phyloP scores from a whole-genome alignment of 352 stramenopile genomes.

The Hyaloperonospora arabidopsidis region DNA sequence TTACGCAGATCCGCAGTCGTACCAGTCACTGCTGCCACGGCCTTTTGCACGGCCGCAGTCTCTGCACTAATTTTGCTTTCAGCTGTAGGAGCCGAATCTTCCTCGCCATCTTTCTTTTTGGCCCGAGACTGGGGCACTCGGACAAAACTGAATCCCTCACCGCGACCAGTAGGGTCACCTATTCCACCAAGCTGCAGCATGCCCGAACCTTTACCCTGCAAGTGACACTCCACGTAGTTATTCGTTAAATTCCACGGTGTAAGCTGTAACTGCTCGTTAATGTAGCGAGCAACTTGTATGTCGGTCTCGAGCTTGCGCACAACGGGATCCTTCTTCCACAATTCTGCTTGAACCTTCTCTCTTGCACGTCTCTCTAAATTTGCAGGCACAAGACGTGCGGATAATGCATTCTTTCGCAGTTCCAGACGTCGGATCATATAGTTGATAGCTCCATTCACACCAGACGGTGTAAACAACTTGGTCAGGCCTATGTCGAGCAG shows the following conservation, averaged over 20 bases:
- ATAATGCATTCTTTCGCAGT: slow-evolving; percentile 49
- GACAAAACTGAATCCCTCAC: slow-evolving; percentile 83
- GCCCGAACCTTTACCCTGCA: slow-evolving; percentile 77
- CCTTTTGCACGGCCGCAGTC: slow-evolving; percentile 62
- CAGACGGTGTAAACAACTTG: slow-evolving; percentile 68
- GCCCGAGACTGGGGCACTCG: slow-evolving; percentile 64
- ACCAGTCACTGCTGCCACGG: slow-evolving; percentile 67
- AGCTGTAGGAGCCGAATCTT: slow-evolving; percentile 35
- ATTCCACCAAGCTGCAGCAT: slow-evolving; percentile 77
- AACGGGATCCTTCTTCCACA: slow-evolving; percentile 63
- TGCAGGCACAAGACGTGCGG: slow-evolving; percentile 39
- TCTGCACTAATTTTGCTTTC: slow-evolving; percentile 45
- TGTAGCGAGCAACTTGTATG: slow-evolving; percentile 76
- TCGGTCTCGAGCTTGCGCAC: slow-evolving; percentile 70
- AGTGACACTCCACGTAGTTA: slow-evolving; percentile 81
- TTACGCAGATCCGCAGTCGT: slow-evolving; percentile 81
- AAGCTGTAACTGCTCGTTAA: slow-evolving; percentile 69
- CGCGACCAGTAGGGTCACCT: slow-evolving; percentile 69
- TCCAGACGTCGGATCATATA: slow-evolving; percentile 69
- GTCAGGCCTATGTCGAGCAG: slow-evolving; percentile 74
- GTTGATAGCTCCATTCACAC: slow-evolving; percentile 67
- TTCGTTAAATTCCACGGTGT: slow-evolving; percentile 82
- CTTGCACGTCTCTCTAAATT: slow-evolving; percentile 44
- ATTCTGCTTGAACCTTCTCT: slow-evolving; percentile 55
- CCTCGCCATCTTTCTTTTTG: slow-evolving; percentile 77